Base-by-base conservation (phyloP, 805 yeast genomes). In the Spathaspora hagerdaliae region DNA sequence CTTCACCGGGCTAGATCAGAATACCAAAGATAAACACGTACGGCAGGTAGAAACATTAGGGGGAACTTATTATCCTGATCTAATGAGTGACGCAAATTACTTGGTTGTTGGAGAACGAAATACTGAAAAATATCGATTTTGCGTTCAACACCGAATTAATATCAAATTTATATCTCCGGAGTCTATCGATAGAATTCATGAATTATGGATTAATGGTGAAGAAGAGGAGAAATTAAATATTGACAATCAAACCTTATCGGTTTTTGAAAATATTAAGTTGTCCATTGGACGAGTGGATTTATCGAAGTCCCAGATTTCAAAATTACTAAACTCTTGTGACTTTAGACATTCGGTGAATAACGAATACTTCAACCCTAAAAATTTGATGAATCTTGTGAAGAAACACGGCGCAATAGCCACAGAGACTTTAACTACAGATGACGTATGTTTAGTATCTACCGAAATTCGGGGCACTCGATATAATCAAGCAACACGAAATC, bases 81-180 rank as follows among this genome's bases (percentile, higher is more conserved):
- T 85, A 51, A 79, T 83, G 69, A 76, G 81, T 40, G 82, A 81
- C 57, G 83, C 79, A 2, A 73, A 76, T 43, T 77, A 77, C 36
- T 61, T 85, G 26, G 69, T 85, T 5, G 82, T 83, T 29, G 89
- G 88, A 1, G 72, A 71, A 36, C 64, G 77, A 27, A 64, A 71
- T 45, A 79, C 85, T 0, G 82, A 78, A 27, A 82, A 82, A 57
- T 80, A 74, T 59, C 63, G 63, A 42, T 82, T 70, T 55, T 73
- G 79, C 44, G 73, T 79, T 1, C 64, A 69, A 46, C 66, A 70
- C 45, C 63, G 87, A 45, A 64, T 67, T 41, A 91, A 86, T 61
- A 73, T 88, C 31, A 61, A 60, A 37, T 80, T 87, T 52, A 57
- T 87, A 13, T 58, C 63, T 10, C 75, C 81, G 0, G 69, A 72